phyloP scores from a whole-genome alignment of 2,329 filamentous ascomycete genomes.

The Fusarium buharicum region DNA sequence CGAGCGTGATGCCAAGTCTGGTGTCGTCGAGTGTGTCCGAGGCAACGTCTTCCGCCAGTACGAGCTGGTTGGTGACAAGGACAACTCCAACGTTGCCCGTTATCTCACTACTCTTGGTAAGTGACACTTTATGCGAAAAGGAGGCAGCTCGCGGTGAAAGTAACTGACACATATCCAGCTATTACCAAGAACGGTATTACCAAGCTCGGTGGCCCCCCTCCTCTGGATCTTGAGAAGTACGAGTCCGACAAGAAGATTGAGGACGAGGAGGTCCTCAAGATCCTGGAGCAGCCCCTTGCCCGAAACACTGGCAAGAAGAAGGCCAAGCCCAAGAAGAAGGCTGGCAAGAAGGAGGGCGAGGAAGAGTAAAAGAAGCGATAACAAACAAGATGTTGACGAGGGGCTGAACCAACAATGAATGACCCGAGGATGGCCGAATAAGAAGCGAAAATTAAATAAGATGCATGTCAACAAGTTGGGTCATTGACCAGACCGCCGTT shows the following conservation, averaged over 20 bases:
- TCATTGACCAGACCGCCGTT: conserved; percentile 25
- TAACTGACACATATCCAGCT: conserved; percentile 62
- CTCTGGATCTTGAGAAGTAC: conserved; percentile 81
- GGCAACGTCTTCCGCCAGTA: conserved; percentile 94
- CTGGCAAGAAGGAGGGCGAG: conserved; percentile 60
- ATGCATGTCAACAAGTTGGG: conserved; percentile 34
- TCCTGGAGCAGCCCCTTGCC: conserved; percentile 86
- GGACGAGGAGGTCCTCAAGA: conserved; percentile 94
- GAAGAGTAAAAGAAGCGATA: conserved; percentile 44
- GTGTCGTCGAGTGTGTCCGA: conserved; percentile 95
- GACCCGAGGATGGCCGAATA: conserved; percentile 20
- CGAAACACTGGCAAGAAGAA: conserved; percentile 93
- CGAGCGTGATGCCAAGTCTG: conserved; percentile 94
- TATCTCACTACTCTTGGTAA: conserved; percentile 92
- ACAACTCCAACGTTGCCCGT: conserved; percentile 83
- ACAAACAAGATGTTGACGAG: conserved; percentile 28
- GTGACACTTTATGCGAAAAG: conserved; percentile 50
- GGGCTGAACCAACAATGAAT: conserved; percentile 27
- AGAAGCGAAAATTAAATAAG: conserved; percentile 27
- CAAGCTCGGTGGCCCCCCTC: conserved; percentile 80
- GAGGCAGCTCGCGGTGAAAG: not conserved
- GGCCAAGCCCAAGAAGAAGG: conserved; percentile 84
- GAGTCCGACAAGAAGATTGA: conserved; percentile 98
- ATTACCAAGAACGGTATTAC: conserved; percentile 98
- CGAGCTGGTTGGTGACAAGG: conserved; percentile 94